Conservation (phyloP, 495 filamentous ascomycete species). For the Glonium stellatum region DNA sequence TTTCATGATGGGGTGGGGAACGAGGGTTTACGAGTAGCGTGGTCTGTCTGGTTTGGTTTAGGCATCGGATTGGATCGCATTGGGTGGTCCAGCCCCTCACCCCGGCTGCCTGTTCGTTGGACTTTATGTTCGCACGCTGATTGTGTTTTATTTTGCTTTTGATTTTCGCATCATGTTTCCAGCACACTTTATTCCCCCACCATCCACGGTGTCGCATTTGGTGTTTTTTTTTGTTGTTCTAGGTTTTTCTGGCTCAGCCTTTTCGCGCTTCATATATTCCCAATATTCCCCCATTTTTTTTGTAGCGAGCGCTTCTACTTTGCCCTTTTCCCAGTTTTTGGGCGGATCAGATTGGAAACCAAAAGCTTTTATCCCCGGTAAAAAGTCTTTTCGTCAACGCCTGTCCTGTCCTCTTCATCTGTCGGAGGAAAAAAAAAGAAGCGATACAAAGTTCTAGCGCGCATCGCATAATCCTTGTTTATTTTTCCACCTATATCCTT, state of each 20-base stretch:
- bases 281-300: background rate
- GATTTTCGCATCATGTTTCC: background rate
- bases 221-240: background rate
- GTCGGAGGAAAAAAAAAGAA: conserved; percentile 10
- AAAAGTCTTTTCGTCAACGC: conserved; percentile 8
- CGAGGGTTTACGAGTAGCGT: background rate
- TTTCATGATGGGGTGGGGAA: background rate
- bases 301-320: background rate
- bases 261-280: background rate
- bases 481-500: no score
- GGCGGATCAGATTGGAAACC: conserved; percentile 18
- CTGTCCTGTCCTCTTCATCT: conserved; percentile 7
- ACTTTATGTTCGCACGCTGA: no score
- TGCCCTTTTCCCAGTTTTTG: conserved; percentile 8
- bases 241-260: no score
- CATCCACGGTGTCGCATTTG: background rate
- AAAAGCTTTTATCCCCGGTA: conserved; percentile 17
- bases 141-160: background rate
- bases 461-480: background rate
- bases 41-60: background rate
- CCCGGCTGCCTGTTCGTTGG: no score
- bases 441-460: no score
- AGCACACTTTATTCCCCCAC: background rate
- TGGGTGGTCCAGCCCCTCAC: background rate
- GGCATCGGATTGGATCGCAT: background rate